Conservation (phyloP, 345 rosid genomes). For the Heritiera littoralis region DNA sequence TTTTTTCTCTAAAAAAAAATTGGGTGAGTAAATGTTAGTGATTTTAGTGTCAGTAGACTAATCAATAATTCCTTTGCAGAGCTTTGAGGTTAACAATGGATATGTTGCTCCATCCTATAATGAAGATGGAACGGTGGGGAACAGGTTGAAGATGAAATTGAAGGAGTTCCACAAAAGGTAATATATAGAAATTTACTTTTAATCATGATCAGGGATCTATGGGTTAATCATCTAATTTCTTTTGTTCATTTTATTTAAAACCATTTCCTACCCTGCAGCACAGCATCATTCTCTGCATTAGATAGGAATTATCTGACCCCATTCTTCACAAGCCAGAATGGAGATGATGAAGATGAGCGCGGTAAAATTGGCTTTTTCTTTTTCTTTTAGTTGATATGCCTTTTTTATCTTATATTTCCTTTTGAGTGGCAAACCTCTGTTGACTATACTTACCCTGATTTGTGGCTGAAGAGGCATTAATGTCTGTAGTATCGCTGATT, state of each 20-base stretch:
- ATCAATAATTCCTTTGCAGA: not conserved
- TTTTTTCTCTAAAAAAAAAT: not conserved
- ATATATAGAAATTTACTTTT: slow-evolving; percentile 14
- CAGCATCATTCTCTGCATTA: slow-evolving; percentile 61
- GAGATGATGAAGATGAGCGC: slow-evolving; percentile 51
- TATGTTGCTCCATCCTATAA: slow-evolving; percentile 52
- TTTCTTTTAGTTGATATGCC: not conserved
- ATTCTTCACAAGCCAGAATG: slow-evolving; percentile 72
- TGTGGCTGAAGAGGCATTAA: not conserved
- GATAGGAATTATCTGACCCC: slow-evolving; percentile 77
- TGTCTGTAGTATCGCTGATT: not conserved
- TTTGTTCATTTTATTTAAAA: not conserved
- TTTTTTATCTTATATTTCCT: not conserved
- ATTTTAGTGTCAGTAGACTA: not conserved
- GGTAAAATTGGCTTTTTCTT: slow-evolving; percentile 40
- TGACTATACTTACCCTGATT: not conserved
- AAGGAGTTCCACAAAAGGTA: slow-evolving; percentile 84
- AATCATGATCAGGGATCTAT: not conserved
- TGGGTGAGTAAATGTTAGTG: not conserved
- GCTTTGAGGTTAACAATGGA: slow-evolving; percentile 26
- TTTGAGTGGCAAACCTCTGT: not conserved
- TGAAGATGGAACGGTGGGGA: slow-evolving; percentile 50
- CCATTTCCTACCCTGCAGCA: slow-evolving; percentile 37
- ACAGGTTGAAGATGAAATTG: slow-evolving; percentile 73
- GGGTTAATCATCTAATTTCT: not conserved